Base-by-base conservation (phyloP, 345 rosid genomes). In the Arabidopsis arenosa region DNA sequence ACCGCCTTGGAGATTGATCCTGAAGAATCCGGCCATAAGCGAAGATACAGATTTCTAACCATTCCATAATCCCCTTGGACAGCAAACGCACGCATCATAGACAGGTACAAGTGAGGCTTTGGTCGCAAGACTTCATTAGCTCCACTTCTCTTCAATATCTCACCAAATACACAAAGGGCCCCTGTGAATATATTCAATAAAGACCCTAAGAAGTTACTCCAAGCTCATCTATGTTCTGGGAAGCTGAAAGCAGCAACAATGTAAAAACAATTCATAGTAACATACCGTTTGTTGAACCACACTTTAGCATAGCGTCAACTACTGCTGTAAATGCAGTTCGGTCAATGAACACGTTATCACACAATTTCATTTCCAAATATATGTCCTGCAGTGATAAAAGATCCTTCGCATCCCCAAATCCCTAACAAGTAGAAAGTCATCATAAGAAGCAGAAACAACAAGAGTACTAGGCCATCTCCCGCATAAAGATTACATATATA, bases 121-220 rank as follows among this genome's bases (percentile, higher is more conserved):
- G 97, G 97, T 63, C 86, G 77, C 72, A 89, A 77, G 51, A 48
- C 73, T 39, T 35, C 78, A 75, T 84, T 77, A 51, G 69, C 68
- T 53, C 88, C 87, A 40, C 87, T 83, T 73, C 51, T 80, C 85
- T 91, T 89, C 71, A 89, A 41, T 49, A 89, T 80, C 82, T 91
- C 94, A 72, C 94, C 97, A 81, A 89, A 91, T 41, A 84, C 72
- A 85, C 91, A 91, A 76, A 89, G 87, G 61, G 94, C 92, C 54
- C 83, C 92, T 87, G 75, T 1, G 57, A 68, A 75, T 58, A 77
- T 30, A 75, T 63, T 55, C 66, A 44, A 37, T 35, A 57, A 68
- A 75, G 55, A 54, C 23, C 55, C 35, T 57, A 32, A 48, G 59
- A 17, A 48, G 28, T 37, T 14, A 44, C 18, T 48, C 45, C 37